Conservation (phyloP, 2,329 filamentous ascomycete species). For the Stachybotrys chartarum region DNA sequence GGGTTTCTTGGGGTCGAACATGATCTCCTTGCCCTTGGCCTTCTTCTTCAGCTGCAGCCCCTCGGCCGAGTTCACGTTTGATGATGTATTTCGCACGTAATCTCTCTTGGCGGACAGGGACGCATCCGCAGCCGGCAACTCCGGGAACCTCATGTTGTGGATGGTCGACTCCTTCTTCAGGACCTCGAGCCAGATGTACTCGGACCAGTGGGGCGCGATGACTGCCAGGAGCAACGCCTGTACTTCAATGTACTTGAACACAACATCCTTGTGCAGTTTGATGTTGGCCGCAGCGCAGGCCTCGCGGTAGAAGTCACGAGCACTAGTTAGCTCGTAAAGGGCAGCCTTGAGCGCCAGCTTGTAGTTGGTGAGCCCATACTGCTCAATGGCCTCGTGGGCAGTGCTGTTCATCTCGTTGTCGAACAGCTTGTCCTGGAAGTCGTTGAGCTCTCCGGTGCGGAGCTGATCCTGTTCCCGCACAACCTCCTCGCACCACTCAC, state of each 20-base stretch:
- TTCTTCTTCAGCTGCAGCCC: conserved; percentile 79
- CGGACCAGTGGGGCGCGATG: conserved; percentile 87
- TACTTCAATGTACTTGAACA: conserved; percentile 75
- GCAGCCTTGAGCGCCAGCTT: conserved; percentile 73
- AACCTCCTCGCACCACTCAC: conserved; percentile 90
- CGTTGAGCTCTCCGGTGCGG: conserved; percentile 66
- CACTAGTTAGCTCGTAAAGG: conserved; percentile 84
- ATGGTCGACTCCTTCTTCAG: conserved; percentile 70
- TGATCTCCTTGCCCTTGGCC: conserved; percentile 79
- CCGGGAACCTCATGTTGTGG: conserved; percentile 57
- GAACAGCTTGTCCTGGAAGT: conserved; percentile 84
- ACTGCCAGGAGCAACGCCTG: conserved; percentile 78
- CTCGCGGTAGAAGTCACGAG: conserved; percentile 87
- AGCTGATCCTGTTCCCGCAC: conserved; percentile 60
- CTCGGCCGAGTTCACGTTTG: conserved; percentile 75
- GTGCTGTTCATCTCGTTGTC: conserved; percentile 86
- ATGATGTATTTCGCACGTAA: conserved; percentile 71
- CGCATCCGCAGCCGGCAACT: conserved; percentile 57
- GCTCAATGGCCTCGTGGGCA: conserved; percentile 68
- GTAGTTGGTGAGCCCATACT: conserved; percentile 76
- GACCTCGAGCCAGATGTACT: conserved; percentile 90
- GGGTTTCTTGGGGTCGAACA: conserved; percentile 83
- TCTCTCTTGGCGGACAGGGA: conserved; percentile 69
- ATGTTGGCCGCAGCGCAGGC: conserved; percentile 67
- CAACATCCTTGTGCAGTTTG: conserved; percentile 78